Percentiles rank a stretch among this genome's conserved stretches.
Conservation (phyloP, 352 stramenopile genomes). For the Globisporangium orthogonon region DNA sequence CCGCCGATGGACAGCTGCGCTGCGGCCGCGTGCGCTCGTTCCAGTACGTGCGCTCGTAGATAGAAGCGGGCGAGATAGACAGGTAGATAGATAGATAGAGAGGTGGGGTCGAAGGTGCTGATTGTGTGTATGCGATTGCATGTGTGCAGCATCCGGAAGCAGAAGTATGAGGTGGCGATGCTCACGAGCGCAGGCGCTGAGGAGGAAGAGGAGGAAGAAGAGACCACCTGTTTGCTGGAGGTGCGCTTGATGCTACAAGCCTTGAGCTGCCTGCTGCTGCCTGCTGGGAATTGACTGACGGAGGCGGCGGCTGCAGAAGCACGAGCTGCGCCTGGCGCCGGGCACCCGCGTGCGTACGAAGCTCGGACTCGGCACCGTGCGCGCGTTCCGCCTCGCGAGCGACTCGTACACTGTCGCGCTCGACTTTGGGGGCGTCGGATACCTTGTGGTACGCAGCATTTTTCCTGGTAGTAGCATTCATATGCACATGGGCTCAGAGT, state of each 20-base stretch:
- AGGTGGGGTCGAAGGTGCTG: too few relatives aligned
- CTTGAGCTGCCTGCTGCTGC: not conserved
- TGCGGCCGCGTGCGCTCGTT: slow-evolving; percentile 24
- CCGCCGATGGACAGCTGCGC: not conserved
- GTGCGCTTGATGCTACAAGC: not conserved
- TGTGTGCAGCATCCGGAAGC: slow-evolving; percentile 11
- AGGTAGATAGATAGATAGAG: too few relatives aligned
- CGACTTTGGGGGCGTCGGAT: slow-evolving; percentile 35
- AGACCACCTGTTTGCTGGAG: not conserved
- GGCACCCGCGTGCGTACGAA: slow-evolving; percentile 30
- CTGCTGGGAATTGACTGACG: not conserved
- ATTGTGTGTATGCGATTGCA: not conserved
- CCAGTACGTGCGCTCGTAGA: slow-evolving; percentile 17
- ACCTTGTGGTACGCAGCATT: slow-evolving; percentile 19
- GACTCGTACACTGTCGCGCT: slow-evolving; percentile 36
- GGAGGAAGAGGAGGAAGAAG: slow-evolving; percentile 14
- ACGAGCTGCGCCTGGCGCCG: slow-evolving; percentile 24
- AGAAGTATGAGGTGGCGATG: slow-evolving; percentile 14
- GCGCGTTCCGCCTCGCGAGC: slow-evolving; percentile 15
- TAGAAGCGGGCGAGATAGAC: too few relatives aligned
- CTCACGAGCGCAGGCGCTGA: not conserved
- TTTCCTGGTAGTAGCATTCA: not conserved
- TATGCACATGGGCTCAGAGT: too few relatives aligned
- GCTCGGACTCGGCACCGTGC: slow-evolving; percentile 20
- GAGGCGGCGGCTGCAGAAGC: slow-evolving; percentile 14